These are phyloP conservation scores for Knufia fluminis DNA, from an alignment of 2,329 filamentous ascomycete genomes.

Conservation along the genomic window DNA sequence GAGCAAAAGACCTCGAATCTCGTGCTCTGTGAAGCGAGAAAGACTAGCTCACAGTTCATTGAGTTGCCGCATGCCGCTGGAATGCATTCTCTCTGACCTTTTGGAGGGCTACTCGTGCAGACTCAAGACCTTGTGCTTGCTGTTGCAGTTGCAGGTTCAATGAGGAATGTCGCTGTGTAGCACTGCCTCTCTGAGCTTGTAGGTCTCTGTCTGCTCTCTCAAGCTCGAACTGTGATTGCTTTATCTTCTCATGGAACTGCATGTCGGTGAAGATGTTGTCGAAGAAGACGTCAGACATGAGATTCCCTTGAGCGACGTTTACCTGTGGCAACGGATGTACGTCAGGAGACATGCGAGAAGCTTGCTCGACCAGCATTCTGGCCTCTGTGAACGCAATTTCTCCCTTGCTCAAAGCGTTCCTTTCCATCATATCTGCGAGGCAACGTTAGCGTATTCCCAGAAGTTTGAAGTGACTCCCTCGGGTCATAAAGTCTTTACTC, in stretches of 20 bases:
- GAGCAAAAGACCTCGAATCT: too few species aligned
- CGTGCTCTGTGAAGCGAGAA: too few species aligned
- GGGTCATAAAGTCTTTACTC: too few species aligned
- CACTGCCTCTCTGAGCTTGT: background rate
- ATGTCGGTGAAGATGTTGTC: conserved; percentile 47
- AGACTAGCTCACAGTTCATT: background rate
- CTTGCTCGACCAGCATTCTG: conserved; percentile 32
- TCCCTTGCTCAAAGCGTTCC: conserved; percentile 41
- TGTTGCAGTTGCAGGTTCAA: background rate
- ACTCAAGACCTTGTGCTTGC: conserved; percentile 10
- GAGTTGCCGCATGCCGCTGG: background rate
- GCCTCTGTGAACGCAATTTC: conserved; percentile 37
- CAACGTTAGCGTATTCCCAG: conserved; percentile 17
- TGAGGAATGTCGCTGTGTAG: background rate
- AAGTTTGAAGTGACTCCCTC: too few species aligned
- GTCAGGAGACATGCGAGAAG: conserved; percentile 32
- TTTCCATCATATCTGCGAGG: conserved; percentile 46
- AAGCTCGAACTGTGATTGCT: conserved; percentile 18
- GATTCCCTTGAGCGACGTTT: conserved; percentile 37
- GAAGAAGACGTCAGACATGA: conserved; percentile 46
- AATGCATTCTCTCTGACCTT: background rate
- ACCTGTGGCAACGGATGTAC: conserved; percentile 33
- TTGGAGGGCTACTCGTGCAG: background rate
- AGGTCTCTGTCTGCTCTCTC: background rate
- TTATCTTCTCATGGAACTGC: conserved; percentile 45